A percentile compares a stretch with the other conserved stretches of the same genome.
These are phyloP conservation scores for Flaveria robusta DNA, from an alignment of 129 eudicot genomes.

Conservation along the genomic window DNA sequence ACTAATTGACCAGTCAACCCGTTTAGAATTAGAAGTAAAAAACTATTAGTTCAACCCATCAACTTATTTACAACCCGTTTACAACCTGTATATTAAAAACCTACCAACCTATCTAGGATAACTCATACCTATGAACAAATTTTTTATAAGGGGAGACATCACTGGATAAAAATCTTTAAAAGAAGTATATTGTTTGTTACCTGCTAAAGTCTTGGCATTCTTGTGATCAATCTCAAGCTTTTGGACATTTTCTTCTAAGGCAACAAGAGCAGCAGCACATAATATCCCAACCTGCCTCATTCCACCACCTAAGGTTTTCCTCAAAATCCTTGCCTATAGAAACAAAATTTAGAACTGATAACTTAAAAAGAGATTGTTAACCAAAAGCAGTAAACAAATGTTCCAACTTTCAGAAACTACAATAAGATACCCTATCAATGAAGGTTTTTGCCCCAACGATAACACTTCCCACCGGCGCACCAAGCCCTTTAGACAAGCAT, in stretches of 20 bases:
- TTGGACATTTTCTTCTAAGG: constrained; percentile 42
- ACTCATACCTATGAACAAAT: background rate
- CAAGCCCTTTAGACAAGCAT: constrained; percentile 93
- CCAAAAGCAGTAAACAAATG: constrained; percentile 2
- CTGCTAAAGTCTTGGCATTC: constrained; percentile 81
- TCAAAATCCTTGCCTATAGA: constrained; percentile 68
- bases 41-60: background rate
- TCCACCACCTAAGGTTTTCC: constrained; percentile 98
- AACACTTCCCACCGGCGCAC: constrained; percentile 93
- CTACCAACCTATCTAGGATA: background rate
- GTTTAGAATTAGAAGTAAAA: background rate
- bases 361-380: background rate
- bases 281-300: constrained; percentile 94
- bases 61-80: background rate
- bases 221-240: constrained; percentile 61
- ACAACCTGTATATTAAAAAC: background rate
- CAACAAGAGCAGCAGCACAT: constrained; percentile 96
- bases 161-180: background rate
- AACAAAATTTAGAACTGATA: constrained; percentile 28
- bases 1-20: background rate
- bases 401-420: background rate
- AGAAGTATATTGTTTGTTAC: constrained; percentile 27
- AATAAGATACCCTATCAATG: constrained; percentile 62
- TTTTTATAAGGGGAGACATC: background rate
- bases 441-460: constrained; percentile 79